Base-by-base conservation (phyloP, 2,329 filamentous ascomycete genomes). In the Fusarium globosum region DNA sequence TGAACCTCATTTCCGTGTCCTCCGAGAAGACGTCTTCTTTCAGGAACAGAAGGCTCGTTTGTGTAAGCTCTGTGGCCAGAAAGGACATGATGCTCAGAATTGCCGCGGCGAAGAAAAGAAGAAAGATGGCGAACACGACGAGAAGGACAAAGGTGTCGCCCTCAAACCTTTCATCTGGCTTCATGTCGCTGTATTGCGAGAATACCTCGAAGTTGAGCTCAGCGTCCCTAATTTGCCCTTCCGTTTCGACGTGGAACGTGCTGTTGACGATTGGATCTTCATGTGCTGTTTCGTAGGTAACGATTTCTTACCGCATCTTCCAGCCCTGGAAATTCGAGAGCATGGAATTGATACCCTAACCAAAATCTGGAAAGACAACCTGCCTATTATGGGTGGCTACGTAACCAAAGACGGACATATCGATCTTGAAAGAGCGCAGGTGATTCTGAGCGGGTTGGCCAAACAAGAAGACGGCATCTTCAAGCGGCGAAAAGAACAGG, bases 231-330 rank as follows among this genome's bases (percentile, higher is more conserved):
- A 91, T 63, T 89, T 97, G 74, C 92, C 92, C 4, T 98, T 98
- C 83, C 89, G 90, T 61, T 98, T 97, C 82, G 95, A 99, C 80
- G 87, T 99, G 49, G 96, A 99, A 83, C 91, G 96, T 74, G 95
- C 95, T 33, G 89, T 98, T 67, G 96, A 98, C 82, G 96, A 98
- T 81, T 98, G 96, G 96, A 94, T 98, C 20, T 98, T 98, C 82
- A 96, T 98, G 91, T 98, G 96, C 84, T 98, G 97, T 85, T 98
- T 98, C 81, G 96, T 98, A 64, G 96, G 96, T 75, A 99, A 99
- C 83, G 97, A 99, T 85, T 99, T 99, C 85, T 85, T 99, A 76
- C 96, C 96, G 57, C 96, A 99, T 87, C 86, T 99, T 66, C 96
- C 96, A n/a, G 97, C 96, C 78, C 88, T 99, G 66, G 96, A 98